These are phyloP conservation scores for Russula sp. DNA, from an alignment of 768 basidiomycete genomes.

Conservation along the genomic window DNA sequence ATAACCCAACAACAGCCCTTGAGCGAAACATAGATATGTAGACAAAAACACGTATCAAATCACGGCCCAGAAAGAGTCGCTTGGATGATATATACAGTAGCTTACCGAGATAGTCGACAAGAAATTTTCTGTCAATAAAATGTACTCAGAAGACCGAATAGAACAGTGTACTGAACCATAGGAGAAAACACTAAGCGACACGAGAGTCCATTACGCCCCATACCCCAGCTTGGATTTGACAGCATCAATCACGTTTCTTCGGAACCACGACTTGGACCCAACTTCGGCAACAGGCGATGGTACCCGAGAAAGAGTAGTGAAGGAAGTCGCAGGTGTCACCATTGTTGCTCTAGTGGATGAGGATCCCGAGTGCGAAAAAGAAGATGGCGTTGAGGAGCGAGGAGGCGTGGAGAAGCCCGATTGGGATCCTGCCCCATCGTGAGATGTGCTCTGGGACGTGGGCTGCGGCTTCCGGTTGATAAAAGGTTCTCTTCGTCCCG, in stretches of 20 bases:
- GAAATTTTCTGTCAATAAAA: not conserved
- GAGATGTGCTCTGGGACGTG: not conserved
- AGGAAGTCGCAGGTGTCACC: slow-evolving; percentile 21
- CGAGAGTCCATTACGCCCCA: not conserved
- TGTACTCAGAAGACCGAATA: not conserved
- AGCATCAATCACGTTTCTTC: slow-evolving; percentile 17
- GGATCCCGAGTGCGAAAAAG: slow-evolving; percentile 14
- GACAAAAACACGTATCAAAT: not conserved
- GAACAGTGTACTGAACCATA: not conserved
- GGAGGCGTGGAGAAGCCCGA: slow-evolving; percentile 13
- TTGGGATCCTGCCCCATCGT: not conserved
- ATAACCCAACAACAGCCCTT: not conserved
- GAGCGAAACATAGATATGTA: not conserved
- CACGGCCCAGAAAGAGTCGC: not conserved
- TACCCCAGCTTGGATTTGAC: slow-evolving; percentile 23
- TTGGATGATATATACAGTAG: not conserved
- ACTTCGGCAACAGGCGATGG: slow-evolving; percentile 4
- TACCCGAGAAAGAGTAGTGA: slow-evolving; percentile 17
- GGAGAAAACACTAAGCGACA: not conserved
- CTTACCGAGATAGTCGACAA: not conserved
- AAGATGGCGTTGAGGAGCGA: slow-evolving; percentile 25
- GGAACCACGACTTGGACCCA: slow-evolving; percentile 19
- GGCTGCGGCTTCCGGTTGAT: slow-evolving; percentile 26
- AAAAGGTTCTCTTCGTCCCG: slow-evolving; percentile 16
- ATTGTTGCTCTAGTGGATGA: slow-evolving; percentile 6